Evolutionary conservation across 495 filamentous ascomycete genomes (phyloP), one percentile per base, ranked within the genome.

Genomic region (Cercophora newfieldiana): DNA sequence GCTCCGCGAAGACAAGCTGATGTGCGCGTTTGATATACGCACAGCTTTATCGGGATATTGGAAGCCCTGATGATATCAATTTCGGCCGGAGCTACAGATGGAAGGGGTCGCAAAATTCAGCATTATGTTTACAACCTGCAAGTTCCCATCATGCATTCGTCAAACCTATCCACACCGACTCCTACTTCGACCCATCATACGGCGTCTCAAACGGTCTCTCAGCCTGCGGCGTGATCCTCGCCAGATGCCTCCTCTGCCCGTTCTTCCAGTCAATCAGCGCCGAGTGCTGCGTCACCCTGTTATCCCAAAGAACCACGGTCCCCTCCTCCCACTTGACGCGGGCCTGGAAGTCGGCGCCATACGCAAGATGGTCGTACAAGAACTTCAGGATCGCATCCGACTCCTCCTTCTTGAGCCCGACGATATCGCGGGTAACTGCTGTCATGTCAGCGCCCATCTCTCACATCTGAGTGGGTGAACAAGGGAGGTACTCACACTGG

Each of bases 301-400:
- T 94, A 72, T 97, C 93, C 88, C 93, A 96, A 12, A 97, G 89
- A 8, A 97, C 91, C 25, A 97, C 93, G 2, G 91, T 95, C 44
- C 86, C 85, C 12, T 87, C 84, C 68, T 90, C 85, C 92, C 92
- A 97, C 68, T 89, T 88, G 56, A 97, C 87, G n/a, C 94, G 83
- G 8, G 87, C 88, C 70, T 97, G 94, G 82, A 95, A 94, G 78
- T 97, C 93, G 69, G 89, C 87, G 18, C 93, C 90, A 25, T 83
- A 87, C 4, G 89, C 86, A 47, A 96, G 88, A 72, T 97, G 93
- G 74, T 94, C 88, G 80, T 91, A 95, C 12, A 97, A 80, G 80
- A 96, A 97, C 69, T 95, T 93, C 66, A 95, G 80, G 19, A 94
- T 78, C n/a, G 79, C 81, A 59, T 95, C 89, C 47, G 88, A 89